These are phyloP conservation scores for Termitomyces bulborhizus DNA, from an alignment of 768 basidiomycete genomes.

Conservation along the genomic window DNA sequence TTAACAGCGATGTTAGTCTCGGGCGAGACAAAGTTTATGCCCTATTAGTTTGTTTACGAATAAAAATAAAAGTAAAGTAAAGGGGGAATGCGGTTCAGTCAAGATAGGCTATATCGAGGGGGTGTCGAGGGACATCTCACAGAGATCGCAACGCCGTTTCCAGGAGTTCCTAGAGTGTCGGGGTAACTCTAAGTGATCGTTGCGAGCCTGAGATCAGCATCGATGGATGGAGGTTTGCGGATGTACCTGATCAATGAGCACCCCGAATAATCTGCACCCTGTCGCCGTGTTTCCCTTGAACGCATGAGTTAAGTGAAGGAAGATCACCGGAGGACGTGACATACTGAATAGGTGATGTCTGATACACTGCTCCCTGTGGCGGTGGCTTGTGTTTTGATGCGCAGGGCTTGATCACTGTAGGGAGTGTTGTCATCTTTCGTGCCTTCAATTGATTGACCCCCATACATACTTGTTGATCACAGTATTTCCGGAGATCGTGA, in stretches of 20 bases:
- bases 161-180: slow-evolving; percentile 41
- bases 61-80: not conserved
- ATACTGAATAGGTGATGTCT: slow-evolving; percentile 43
- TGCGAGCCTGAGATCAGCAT: not conserved
- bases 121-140: slow-evolving; percentile 24
- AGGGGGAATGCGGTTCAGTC: not conserved
- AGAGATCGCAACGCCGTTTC: slow-evolving; percentile 51
- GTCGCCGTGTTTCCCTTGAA: slow-evolving; percentile 46
- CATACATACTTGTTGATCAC: slow-evolving; percentile 44
- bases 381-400: slow-evolving; percentile 50
- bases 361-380: slow-evolving; percentile 42
- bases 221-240: not conserved
- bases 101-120: not conserved
- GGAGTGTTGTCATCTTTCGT: not conserved
- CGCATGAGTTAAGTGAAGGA: not conserved
- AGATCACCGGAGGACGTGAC: slow-evolving; percentile 4
- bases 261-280: slow-evolving; percentile 42
- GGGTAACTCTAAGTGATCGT: slow-evolving; percentile 47
- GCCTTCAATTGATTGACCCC: not conserved
- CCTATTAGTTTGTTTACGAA: slow-evolving; percentile 20
- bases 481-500: slow-evolving; percentile 45
- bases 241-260: slow-evolving; percentile 54
- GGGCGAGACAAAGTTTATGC: slow-evolving; percentile 39
- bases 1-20: slow-evolving; percentile 37
- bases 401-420: slow-evolving; percentile 44